phyloP scores from a whole-genome alignment of 495 filamentous ascomycete species.

The Penicillium soppii region DNA sequence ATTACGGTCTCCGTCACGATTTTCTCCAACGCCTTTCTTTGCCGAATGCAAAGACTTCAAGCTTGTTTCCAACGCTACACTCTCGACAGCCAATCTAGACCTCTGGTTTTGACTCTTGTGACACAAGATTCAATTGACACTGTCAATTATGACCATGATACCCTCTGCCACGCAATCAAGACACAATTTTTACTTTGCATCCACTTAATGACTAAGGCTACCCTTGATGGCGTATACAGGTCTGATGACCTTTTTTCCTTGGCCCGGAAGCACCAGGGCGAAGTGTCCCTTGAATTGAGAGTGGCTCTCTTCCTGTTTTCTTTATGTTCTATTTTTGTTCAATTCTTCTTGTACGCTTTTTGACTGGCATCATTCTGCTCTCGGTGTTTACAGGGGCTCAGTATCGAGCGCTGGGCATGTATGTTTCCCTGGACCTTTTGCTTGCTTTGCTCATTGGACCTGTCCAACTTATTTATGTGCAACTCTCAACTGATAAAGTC shows the following conservation, averaged over 20 bases:
- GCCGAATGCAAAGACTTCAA: neutral
- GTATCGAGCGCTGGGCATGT: neutral
- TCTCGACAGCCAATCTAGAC: neutral
- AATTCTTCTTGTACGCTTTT: neutral
- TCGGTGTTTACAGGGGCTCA: constrained; percentile 1
- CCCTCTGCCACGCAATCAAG: constrained; percentile 5
- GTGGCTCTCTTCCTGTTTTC: neutral
- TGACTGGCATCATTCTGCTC: neutral
- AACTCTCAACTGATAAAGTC: neutral
- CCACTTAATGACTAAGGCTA: constrained; percentile 8
- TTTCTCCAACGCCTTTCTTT: neutral
- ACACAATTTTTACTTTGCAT: constrained; percentile 2
- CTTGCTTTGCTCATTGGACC: neutral
- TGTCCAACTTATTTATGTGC: neutral
- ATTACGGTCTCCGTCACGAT: neutral
- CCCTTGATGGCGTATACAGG: neutral
- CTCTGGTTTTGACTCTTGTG: constrained; percentile 3
- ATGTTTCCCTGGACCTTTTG: neutral
- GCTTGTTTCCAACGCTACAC: neutral
- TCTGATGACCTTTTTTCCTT: neutral
- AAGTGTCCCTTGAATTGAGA: neutral
- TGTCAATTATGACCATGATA: constrained; percentile 11
- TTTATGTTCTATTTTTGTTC: neutral
- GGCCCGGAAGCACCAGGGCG: neutral
- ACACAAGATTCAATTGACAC: constrained; percentile 3